Conservation (phyloP, 1,284 basidiomycete genomes). For the Coniferiporia weirii region DNA sequence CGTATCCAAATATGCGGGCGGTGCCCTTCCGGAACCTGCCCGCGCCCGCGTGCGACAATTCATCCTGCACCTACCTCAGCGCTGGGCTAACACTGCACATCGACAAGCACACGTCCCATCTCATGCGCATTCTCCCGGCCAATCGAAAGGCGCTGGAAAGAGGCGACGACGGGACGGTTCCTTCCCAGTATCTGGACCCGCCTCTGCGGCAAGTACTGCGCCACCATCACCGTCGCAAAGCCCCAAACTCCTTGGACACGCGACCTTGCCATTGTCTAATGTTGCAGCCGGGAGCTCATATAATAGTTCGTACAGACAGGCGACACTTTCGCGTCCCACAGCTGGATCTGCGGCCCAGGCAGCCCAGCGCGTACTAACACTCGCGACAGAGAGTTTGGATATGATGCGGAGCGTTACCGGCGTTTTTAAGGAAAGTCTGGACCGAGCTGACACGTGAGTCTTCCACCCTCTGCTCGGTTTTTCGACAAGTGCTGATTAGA, state of each 20-base stretch:
- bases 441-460: conserved; percentile 81
- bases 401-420: conserved; percentile 85
- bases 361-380: conserved; percentile 75
- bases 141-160: conserved; percentile 18
- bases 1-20: conserved; percentile 81
- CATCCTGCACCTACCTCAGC: conserved; percentile 75
- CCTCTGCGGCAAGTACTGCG: conserved; percentile 17
- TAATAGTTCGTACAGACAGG: conserved; percentile 11
- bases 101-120: conserved; percentile 17
- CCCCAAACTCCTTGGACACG: neutral
- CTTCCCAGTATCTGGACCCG: neutral
- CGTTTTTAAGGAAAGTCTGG: conserved; percentile 84
- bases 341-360: conserved; percentile 59
- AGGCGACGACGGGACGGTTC: conserved; percentile 5
- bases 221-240: conserved; percentile 15
- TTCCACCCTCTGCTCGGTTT: neutral
- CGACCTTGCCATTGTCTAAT: conserved; percentile 2
- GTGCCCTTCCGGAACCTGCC: conserved; percentile 80
- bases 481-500: conserved; percentile 2
- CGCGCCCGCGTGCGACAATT: conserved; percentile 72
- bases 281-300: neutral
- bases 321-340: conserved; percentile 33
- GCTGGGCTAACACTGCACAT: conserved; percentile 56
- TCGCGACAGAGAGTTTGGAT: conserved; percentile 87
- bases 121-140: conserved; percentile 9